Conservation (phyloP, 257 asterid species). For the Gardenia jasminoides region DNA sequence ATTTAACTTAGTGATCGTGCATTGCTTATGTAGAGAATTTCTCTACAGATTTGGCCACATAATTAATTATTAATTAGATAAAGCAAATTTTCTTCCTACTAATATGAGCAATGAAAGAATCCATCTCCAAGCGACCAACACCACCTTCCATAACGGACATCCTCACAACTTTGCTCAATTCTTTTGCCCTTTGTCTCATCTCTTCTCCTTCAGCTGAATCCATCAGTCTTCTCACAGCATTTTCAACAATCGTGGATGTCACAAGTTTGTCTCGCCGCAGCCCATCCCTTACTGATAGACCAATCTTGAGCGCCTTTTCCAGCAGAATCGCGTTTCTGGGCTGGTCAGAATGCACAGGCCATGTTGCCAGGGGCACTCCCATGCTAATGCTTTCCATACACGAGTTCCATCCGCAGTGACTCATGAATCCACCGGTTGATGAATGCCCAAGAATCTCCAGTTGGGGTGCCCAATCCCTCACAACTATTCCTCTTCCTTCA, state of each 20-base stretch:
- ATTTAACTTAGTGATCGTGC: too few species aligned
- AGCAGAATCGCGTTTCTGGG: constrained; percentile 13
- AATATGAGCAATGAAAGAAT: too few species aligned
- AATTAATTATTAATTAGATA: too few species aligned
- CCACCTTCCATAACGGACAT: constrained; percentile 17
- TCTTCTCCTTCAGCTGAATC: constrained; percentile 24
- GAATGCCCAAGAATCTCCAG: constrained; percentile 17
- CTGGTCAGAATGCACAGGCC: constrained; percentile 28
- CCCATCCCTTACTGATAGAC: constrained; percentile 5
- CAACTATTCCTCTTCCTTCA: constrained; percentile 20
- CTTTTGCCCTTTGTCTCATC: constrained; percentile 16
- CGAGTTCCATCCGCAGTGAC: constrained; percentile 28
- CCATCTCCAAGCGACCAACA: neutral
- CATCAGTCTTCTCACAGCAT: constrained; percentile 17
- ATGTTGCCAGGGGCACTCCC: constrained; percentile 26
- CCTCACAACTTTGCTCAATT: constrained; percentile 10
- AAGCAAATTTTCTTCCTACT: too few species aligned
- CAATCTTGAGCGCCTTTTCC: constrained; percentile 14
- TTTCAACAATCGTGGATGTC: constrained; percentile 6
- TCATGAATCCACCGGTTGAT: constrained; percentile 25
- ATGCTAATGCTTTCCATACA: constrained; percentile 22
- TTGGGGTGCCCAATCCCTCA: constrained; percentile 30
- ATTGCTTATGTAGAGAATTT: too few species aligned
- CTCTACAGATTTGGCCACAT: too few species aligned
- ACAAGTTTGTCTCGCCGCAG: constrained; percentile 6